Percentiles rank a stretch among this genome's conserved stretches.
These are phyloP conservation scores for Kodamaea arcana DNA, from an alignment of 1,139 yeast genomes.

Conservation along the genomic window DNA sequence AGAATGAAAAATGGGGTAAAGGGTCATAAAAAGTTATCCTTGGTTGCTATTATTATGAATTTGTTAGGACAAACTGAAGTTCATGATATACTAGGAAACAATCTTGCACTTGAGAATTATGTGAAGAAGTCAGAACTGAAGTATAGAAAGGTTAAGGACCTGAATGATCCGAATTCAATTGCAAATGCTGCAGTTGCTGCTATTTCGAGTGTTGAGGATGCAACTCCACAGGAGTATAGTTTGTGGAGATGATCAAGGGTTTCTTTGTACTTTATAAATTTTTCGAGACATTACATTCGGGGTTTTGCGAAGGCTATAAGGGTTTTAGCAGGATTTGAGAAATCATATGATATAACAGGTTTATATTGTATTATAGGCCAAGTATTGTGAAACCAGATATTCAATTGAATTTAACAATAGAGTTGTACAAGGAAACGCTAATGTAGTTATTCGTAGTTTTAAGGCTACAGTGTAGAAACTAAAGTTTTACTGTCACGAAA, in stretches of 20 bases:
- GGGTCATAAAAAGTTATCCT: slow-evolving; percentile 24
- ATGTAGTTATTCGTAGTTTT: too few species aligned
- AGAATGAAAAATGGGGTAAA: slow-evolving; percentile 28
- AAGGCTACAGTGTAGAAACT: too few species aligned
- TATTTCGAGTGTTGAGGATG: slow-evolving; percentile 21
- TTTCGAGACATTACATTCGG: too few species aligned
- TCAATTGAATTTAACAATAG: too few species aligned
- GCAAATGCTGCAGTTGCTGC: slow-evolving; percentile 40
- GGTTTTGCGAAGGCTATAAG: too few species aligned
- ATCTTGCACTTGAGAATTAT: neutral
- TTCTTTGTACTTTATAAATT: too few species aligned
- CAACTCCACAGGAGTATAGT: slow-evolving; percentile 33
- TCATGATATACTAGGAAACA: neutral
- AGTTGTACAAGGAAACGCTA: too few species aligned
- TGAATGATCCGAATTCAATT: slow-evolving; percentile 12
- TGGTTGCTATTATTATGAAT: slow-evolving; percentile 21
- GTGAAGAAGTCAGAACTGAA: neutral
- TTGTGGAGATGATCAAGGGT: slow-evolving; percentile 29
- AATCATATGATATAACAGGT: too few species aligned
- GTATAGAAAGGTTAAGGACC: slow-evolving; percentile 3
- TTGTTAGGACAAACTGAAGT: slow-evolving; percentile 14
- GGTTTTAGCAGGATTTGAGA: too few species aligned
- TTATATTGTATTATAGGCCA: too few species aligned
- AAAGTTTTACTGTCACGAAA: too few species aligned
- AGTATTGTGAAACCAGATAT: too few species aligned